Evolutionary conservation across 441 rosid species (phyloP), one percentile per base, ranked within the genome.

Genomic region (Gossypium schwendimanii): DNA sequence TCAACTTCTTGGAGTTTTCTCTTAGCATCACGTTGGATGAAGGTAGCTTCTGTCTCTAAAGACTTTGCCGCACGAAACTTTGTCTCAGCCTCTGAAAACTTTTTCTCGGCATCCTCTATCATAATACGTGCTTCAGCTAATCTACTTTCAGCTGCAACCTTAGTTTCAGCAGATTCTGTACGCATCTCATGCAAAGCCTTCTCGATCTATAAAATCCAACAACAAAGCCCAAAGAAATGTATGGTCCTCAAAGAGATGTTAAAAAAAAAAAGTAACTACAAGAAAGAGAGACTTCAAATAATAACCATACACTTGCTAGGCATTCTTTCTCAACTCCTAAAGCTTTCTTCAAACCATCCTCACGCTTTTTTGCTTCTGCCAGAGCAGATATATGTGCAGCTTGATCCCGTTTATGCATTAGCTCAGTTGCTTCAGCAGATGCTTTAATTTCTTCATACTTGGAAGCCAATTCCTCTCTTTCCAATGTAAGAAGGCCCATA

Each of bases 161-260:
- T 95, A 0, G 80, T 81, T 82, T 92, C 98, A 17, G 98, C 97
- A 85, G 86, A 85, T 81, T 95, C 96, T 52, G 92, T 86, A 76
- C 98, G 97, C 82, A 92, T 91, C 86, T 92, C 99, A 74, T 91
- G 98, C 88, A 95, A 81, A 47, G 94, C 80, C 81, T 95, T 95
- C 86, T 92, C 99, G 24, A 94, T 73, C 99, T 94, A 79, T 74
- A 76, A 62, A 73, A 77, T n/a, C 61, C 39, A 78, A 76, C 67
- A 50, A 77, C 49, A 53, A 61, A 73, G 63, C 53, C 26, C 28
- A 31, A 67, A 55, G 65, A 60, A 70, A 33, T 14, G 47, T 15
- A 10, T 66, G 26, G 0, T 20, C 20, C 71, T n/a, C 65, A 65
- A 49, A 71, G 66, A 71, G 47, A 44, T 39, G 54, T 3, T 11